Base-by-base conservation (phyloP, 2,329 filamentous ascomycete species). In the Venturiaceae sp. region DNA sequence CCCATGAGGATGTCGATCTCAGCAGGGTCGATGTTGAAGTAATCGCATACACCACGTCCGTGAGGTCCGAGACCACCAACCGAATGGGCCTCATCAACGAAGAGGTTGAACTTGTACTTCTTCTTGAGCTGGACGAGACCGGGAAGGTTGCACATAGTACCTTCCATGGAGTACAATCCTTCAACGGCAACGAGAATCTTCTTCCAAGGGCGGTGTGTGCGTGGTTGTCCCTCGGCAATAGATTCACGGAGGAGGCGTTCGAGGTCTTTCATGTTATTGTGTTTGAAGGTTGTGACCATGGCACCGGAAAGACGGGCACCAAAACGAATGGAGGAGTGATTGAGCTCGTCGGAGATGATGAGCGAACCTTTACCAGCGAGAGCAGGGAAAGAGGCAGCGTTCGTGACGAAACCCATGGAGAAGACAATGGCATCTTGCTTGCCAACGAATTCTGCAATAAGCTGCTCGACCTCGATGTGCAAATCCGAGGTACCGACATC, bases 161-260 rank as follows among this genome's bases (percentile, higher is more conserved):
- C 94, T 76, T 99, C 94, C 94, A 99, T 99, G 1, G 92, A 97
- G 80, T 99, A 99, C 21, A 99, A 82, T 65, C 94, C 94, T 72
- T 99, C 94, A 37, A 99, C 90, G 37, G 92, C 92, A 47, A 99
- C 89, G 55, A 99, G 74, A 61, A 99, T 97, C 83, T 97, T 99
- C 81, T 95, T 96, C 94, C 94, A 99, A 1, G 94, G 94, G 32
- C 94, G 88, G 73, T 99, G 94, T n/a, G 92, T 99, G 64, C 94
- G 88, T 57, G 94, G 94, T 71, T 99, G 94, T 47, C 94, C 94
- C 74, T 97, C 92, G 14, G 92, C 92, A 69, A 99, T 97, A 64
- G 86, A 88, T 70, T 97, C 92, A 44, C 94, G 87, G 6, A 99
- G 83, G 65, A 88, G 85, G 60, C 83, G 83, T 75, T 99, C 94